Percentiles rank a stretch among this genome's conserved stretches.
These are phyloP conservation scores for Chrysochromulina parva DNA, from an alignment of 78 protist genomes.

Conservation along the genomic window DNA sequence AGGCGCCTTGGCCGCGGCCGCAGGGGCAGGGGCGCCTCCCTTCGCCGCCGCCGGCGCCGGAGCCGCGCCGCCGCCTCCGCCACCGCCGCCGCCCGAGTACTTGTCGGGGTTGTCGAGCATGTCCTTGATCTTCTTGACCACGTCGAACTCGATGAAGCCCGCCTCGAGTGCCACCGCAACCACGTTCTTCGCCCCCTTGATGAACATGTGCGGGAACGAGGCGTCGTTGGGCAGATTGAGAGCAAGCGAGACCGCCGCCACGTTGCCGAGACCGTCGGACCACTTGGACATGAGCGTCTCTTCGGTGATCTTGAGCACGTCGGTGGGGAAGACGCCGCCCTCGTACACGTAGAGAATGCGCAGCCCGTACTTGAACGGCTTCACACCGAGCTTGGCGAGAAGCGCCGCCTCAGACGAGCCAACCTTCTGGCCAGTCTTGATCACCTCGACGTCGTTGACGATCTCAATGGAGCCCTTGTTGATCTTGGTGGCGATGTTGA, in stretches of 20 bases:
- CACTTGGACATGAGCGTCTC: constrained; percentile 71
- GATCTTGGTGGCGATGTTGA: constrained; percentile 98
- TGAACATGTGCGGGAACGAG: constrained; percentile 91
- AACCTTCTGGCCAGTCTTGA: constrained; percentile 73
- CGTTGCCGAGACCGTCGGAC: constrained; percentile 68
- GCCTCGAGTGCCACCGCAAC: constrained; percentile 91
- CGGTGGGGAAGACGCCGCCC: constrained; percentile 86
- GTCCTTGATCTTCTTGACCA: constrained; percentile 77
- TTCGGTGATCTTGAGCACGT: constrained; percentile 88
- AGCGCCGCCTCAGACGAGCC: constrained; percentile 95
- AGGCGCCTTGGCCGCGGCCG: constrained; percentile 42
- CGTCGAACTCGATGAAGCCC: constrained; percentile 75
- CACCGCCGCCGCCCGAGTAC: constrained; percentile 37
- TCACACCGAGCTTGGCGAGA: constrained; percentile 94
- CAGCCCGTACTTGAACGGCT: constrained; percentile 97
- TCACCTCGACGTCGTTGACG: constrained; percentile 80
- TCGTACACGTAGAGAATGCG: constrained; percentile 81
- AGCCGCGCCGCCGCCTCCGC: constrained; percentile 63
- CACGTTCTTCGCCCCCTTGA: constrained; percentile 93
- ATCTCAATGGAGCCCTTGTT: constrained; percentile 96
- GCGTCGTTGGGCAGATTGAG: constrained; percentile 88
- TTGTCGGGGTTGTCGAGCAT: constrained; percentile 64
- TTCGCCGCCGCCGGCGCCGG: no score
- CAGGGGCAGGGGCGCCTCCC: constrained; percentile 51
- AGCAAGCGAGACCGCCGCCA: constrained; percentile 91